These are phyloP conservation scores for Trichomonas tenax DNA, from an alignment of 208 protist species.

Conservation along the genomic window DNA sequence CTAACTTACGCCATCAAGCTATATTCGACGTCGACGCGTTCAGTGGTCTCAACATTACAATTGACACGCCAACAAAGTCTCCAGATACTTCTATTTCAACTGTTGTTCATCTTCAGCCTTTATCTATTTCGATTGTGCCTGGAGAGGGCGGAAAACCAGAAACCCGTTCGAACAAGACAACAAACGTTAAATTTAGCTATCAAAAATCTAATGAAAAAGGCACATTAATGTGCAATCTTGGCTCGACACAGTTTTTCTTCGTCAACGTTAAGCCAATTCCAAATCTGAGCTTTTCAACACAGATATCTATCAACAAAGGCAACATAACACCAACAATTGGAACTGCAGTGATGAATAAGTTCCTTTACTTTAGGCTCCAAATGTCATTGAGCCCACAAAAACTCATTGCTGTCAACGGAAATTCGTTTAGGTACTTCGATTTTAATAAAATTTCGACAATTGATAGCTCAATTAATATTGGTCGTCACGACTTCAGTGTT, in stretches of 20 bases:
- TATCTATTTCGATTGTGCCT: background rate
- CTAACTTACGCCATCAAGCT: background rate
- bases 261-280: background rate
- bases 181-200: background rate
- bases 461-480: background rate
- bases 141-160: background rate
- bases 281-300: background rate
- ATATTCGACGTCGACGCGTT: background rate
- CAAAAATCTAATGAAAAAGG: background rate
- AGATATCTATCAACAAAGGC: background rate
- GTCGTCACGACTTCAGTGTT: background rate
- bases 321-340: background rate
- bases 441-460: background rate
- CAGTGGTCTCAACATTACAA: background rate
- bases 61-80: background rate
- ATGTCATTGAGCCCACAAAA: background rate
- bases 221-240: background rate
- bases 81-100: background rate
- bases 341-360: background rate
- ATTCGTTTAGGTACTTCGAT: background rate
- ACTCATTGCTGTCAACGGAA: background rate
- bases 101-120: background rate
- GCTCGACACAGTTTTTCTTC: background rate
- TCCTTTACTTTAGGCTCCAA: background rate
- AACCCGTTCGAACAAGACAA: background rate